Evolutionary conservation across 2,329 filamentous ascomycete species (phyloP).

Genomic region (Talaromyces marneffei): DNA sequence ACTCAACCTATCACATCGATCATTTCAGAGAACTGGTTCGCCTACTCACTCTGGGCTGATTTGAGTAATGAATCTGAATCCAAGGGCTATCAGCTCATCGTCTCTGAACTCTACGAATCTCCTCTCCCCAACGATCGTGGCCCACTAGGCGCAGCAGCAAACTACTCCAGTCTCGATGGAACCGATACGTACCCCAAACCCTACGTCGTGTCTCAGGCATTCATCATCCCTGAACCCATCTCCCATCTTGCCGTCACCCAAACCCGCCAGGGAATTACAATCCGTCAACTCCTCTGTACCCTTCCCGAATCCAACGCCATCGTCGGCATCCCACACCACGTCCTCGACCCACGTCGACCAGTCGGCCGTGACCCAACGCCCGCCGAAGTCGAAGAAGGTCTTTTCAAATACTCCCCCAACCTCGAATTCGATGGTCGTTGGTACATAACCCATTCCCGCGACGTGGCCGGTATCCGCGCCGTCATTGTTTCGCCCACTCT

Average conservation of each 20-base stretch:
- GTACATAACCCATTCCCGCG: slow-evolving; percentile 73
- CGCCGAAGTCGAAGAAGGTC: slow-evolving; percentile 74
- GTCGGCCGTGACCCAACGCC: slow-evolving; percentile 76
- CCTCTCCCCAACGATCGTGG: slow-evolving; percentile 77
- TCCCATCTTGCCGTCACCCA: slow-evolving; percentile 75
- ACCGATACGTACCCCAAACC: slow-evolving; percentile 59
- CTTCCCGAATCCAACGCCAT: slow-evolving; percentile 68
- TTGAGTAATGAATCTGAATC: slow-evolving; percentile 46
- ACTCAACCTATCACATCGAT: slow-evolving; percentile 67
- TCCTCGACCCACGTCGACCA: slow-evolving; percentile 81
- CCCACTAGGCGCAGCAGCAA: slow-evolving; percentile 60
- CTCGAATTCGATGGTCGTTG: slow-evolving; percentile 80
- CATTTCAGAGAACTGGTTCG: slow-evolving; percentile 92
- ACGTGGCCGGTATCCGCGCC: slow-evolving; percentile 67
- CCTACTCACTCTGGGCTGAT: slow-evolving; percentile 69
- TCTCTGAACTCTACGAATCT: slow-evolving; percentile 89
- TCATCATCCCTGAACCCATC: slow-evolving; percentile 72
- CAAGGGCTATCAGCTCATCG: slow-evolving; percentile 78
- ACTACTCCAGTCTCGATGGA: slow-evolving; percentile 72
- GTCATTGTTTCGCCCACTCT: slow-evolving; percentile 71
- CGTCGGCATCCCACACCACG: slow-evolving; percentile 67
- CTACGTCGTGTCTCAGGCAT: slow-evolving; percentile 72
- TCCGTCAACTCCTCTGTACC: slow-evolving; percentile 72
- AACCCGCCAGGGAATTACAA: slow-evolving; percentile 86
- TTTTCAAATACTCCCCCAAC: slow-evolving; percentile 67